phyloP scores from a whole-genome alignment of 1,284 basidiomycete species.

The Hypsizygus ulmarius region DNA sequence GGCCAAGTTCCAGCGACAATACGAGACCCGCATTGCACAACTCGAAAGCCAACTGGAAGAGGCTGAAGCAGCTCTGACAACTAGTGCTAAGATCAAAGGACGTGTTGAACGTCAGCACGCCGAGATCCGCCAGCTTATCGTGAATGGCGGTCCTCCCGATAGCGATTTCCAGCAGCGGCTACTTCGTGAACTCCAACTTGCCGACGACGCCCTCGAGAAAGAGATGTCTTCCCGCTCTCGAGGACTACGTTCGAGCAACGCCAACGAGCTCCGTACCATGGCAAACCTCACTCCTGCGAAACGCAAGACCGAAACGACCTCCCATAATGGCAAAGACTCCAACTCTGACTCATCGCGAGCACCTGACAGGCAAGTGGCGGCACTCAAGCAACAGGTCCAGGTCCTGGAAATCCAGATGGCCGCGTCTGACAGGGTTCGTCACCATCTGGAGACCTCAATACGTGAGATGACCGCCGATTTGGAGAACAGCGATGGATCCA shows the following conservation, averaged over 20 bases:
- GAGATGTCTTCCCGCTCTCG: conserved; percentile 45
- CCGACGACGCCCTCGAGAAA: conserved; percentile 61
- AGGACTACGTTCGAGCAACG: conserved; percentile 25
- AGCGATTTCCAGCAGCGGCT: conserved; percentile 63
- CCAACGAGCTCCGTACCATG: conserved; percentile 32
- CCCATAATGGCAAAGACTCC: conserved; percentile 35
- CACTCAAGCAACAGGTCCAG: conserved; percentile 64
- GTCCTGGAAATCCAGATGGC: conserved; percentile 69
- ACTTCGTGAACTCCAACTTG: conserved; percentile 64
- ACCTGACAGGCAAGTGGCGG: conserved; percentile 48
- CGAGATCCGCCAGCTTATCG: conserved; percentile 65
- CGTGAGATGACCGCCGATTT: conserved; percentile 63
- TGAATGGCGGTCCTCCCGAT: conserved; percentile 56
- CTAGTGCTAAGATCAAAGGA: conserved; percentile 56
- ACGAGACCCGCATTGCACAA: conserved; percentile 62
- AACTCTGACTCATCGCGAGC: conserved; percentile 39
- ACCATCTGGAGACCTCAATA: conserved; percentile 62
- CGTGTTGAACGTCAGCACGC: conserved; percentile 67
- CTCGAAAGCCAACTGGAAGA: conserved; percentile 66
- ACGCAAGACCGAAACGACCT: conserved; percentile 21
- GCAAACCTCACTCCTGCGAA: conserved; percentile 48
- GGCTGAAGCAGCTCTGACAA: conserved; percentile 47
- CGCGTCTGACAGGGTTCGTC: conserved; percentile 64
- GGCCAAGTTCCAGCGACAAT: conserved; percentile 62
- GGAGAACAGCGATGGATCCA: conserved; percentile 64